Evolutionary conservation across 1,284 basidiomycete species (phyloP).

Genomic region (Apiotrichum porosum): DNA sequence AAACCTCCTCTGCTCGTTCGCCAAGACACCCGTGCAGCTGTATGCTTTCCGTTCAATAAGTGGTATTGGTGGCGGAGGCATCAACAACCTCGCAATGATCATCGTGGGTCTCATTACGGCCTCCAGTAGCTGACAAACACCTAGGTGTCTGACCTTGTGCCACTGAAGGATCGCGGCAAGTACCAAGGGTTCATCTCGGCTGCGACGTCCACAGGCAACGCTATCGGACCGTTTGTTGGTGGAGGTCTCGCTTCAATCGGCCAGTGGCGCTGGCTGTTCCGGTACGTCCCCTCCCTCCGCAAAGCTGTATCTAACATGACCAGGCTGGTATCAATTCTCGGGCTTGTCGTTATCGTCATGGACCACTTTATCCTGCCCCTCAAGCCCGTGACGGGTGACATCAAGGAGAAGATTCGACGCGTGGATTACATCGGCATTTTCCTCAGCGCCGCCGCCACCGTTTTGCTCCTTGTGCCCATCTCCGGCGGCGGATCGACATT

Average conservation of each 20-base stretch:
- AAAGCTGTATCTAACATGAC: constrained; percentile 22
- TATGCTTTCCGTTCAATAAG: constrained; percentile 47
- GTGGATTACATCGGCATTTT: constrained; percentile 36
- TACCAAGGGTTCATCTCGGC: constrained; percentile 41
- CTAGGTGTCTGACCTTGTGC: constrained; percentile 49
- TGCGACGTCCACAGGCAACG: constrained; percentile 13
- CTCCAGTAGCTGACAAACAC: too few relatives aligned
- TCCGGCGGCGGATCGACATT: constrained; percentile 37
- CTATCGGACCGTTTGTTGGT: constrained; percentile 29
- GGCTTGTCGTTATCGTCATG: constrained; percentile 21
- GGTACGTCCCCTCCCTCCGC: constrained; percentile 11
- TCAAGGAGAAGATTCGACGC: constrained; percentile 21
- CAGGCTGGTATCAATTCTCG: too few relatives aligned
- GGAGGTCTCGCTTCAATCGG: constrained; percentile 25
- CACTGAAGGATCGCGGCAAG: constrained; percentile 48
- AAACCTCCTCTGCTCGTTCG: constrained; percentile 34
- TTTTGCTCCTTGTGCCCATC: constrained; percentile 36
- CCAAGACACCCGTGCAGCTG: constrained; percentile 31
- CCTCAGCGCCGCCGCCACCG: constrained; percentile 24
- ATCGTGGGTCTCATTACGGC: too few relatives aligned
- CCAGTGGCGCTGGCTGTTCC: constrained; percentile 38
- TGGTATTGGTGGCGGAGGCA: constrained; percentile 51
- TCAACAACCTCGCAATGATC: constrained; percentile 49
- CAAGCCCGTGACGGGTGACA: constrained; percentile 21
- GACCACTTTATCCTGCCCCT: constrained; percentile 32